Evolutionary conservation across 768 basidiomycete genomes (phyloP).

Genomic region (Mycena capillaripes): DNA sequence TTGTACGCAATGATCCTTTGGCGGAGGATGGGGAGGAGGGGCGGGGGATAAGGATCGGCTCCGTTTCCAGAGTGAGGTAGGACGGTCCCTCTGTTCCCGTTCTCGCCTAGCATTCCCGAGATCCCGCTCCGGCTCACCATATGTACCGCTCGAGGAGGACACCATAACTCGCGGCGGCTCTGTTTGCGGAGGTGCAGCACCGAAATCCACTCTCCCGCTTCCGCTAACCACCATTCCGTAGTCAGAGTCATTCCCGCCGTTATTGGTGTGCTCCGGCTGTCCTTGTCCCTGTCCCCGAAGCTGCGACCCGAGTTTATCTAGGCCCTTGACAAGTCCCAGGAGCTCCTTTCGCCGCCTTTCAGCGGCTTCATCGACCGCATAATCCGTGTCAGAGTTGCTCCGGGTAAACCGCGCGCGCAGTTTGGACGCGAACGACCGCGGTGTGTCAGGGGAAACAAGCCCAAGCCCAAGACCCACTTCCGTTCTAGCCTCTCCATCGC

Average conservation of each 20-base stretch:
- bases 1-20: slow-evolving; percentile 1
- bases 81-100: slow-evolving; percentile 16
- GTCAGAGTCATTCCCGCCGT: not conserved
- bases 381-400: not conserved
- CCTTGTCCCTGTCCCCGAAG: not conserved
- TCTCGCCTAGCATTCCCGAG: slow-evolving; percentile 4
- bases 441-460: slow-evolving; percentile 48
- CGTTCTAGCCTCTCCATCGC: slow-evolving; percentile 21
- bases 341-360: slow-evolving; percentile 42
- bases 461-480: slow-evolving; percentile 26
- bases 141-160: slow-evolving; percentile 29
- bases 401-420: slow-evolving; percentile 21
- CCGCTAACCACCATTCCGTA: slow-evolving; percentile 22
- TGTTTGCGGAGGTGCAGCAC: not conserved
- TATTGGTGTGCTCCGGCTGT: not conserved
- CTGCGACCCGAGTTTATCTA: slow-evolving; percentile 34
- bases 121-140: slow-evolving; percentile 13
- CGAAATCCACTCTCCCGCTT: slow-evolving; percentile 30
- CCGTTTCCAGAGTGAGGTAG: slow-evolving; percentile 27
- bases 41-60: slow-evolving; percentile 32
- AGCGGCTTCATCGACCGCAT: slow-evolving; percentile 29
- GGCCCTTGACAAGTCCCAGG: slow-evolving; percentile 41
- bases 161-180: slow-evolving; percentile 35
- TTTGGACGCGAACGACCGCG: slow-evolving; percentile 43
- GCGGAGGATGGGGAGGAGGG: slow-evolving; percentile 23